Conservation (phyloP, 2,329 filamentous ascomycete genomes). For the Hypoxylon rubiginosum region DNA sequence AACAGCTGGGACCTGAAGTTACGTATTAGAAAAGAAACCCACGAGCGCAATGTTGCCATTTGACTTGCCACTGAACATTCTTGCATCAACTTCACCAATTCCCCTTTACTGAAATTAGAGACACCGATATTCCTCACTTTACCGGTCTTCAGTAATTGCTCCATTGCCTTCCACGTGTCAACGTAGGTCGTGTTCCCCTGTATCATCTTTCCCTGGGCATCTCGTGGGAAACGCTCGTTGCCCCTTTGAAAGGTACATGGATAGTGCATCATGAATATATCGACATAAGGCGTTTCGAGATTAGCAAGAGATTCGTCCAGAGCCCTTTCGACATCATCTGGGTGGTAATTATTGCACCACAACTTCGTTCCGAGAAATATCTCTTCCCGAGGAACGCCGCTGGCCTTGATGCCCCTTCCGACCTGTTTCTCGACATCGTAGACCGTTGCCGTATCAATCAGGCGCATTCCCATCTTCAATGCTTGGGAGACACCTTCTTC, state of each 20-base stretch:
- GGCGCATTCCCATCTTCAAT: slow-evolving; percentile 52
- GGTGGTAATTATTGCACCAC: not conserved
- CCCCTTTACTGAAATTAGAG: slow-evolving; percentile 68
- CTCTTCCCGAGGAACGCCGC: not conserved
- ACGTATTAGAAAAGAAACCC: not conserved
- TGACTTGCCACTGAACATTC: not conserved
- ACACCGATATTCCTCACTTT: slow-evolving; percentile 61
- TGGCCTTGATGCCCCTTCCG: not conserved
- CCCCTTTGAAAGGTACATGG: slow-evolving; percentile 20
- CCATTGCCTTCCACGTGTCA: slow-evolving; percentile 53
- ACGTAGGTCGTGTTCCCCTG: slow-evolving; percentile 42
- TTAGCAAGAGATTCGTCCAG: slow-evolving; percentile 17
- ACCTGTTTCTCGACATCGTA: not conserved
- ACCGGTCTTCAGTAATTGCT: slow-evolving; percentile 46
- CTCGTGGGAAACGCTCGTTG: slow-evolving; percentile 31
- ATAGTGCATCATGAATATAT: slow-evolving; percentile 28
- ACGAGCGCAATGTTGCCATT: not conserved
- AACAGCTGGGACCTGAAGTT: slow-evolving; percentile 46
- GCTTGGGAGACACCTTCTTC: slow-evolving; percentile 45
- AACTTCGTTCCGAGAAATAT: not conserved
- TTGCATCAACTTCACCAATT: slow-evolving; percentile 58
- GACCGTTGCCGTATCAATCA: slow-evolving; percentile 43
- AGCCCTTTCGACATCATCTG: slow-evolving; percentile 14
- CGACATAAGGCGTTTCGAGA: slow-evolving; percentile 19
- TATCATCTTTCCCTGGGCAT: slow-evolving; percentile 39